phyloP scores from a whole-genome alignment of 2,329 filamentous ascomycete species.

The Chaetomium sp. region DNA sequence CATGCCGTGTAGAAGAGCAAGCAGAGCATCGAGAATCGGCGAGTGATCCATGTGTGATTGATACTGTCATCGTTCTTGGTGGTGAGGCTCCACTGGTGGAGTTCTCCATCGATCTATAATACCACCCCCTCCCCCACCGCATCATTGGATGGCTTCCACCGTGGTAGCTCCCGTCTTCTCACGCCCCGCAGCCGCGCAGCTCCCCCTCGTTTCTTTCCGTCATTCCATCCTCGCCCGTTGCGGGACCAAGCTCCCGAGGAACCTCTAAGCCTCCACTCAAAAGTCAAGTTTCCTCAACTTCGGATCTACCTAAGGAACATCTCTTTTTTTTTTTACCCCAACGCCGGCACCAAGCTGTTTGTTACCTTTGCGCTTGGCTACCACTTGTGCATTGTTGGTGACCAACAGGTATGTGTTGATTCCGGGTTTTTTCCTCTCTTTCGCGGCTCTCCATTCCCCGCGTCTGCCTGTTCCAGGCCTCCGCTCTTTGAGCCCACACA shows the following conservation, averaged over 20 bases:
- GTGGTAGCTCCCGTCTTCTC: background rate
- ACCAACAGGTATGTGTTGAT: constrained; percentile 4
- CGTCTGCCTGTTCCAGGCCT: background rate
- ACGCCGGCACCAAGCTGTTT: background rate
- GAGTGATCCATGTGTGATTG: background rate
- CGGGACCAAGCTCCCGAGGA: background rate
- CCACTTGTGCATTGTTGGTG: background rate
- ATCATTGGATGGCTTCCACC: background rate
- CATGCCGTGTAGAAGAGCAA: too few species aligned
- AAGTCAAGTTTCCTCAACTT: background rate
- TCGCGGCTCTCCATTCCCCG: background rate
- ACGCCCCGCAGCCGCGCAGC: constrained; percentile 12
- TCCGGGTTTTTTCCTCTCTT: background rate
- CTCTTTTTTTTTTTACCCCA: background rate
- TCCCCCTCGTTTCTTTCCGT: constrained; percentile 11
- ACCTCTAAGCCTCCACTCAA: constrained; percentile 1
- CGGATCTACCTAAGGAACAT: background rate
- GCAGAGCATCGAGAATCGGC: too few species aligned
- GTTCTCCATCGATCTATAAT: background rate
- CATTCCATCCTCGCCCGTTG: constrained; percentile 6
- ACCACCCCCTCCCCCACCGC: constrained; percentile 1
- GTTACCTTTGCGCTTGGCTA: background rate
- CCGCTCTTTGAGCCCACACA: constrained; percentile 9
- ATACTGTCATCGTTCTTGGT: background rate
- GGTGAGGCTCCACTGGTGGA: background rate